Evolutionary conservation across 768 basidiomycete species (phyloP), one percentile per base, ranked within the genome.

Genomic region (Pholiota conissans): DNA sequence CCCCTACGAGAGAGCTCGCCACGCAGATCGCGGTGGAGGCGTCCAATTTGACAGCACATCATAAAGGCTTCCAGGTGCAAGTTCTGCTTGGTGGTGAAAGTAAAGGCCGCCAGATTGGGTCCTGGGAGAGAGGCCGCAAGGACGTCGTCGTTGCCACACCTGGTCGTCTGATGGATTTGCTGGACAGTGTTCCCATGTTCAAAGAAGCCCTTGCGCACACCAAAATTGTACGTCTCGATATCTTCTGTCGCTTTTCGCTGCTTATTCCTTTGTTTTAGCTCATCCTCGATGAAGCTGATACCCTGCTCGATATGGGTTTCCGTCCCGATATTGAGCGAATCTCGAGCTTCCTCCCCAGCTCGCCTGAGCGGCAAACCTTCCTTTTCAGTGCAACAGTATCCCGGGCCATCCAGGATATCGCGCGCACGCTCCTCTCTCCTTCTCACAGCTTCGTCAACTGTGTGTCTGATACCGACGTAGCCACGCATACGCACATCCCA

Each of bases 221-320:
- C 2, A 78, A 85, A 63, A 75, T 85, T 62, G 90, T 90, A 62
- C 42, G 86, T 75, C 4, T 51, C 14, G 13, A n/a, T 8, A 14
- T 50, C 24, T 10, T 18, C 52, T 26, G 47, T 26, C 52, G 24
- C 32, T 32, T 7, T 37, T 47, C 47, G 3, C 18, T 30, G 39
- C 39, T 55, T 22, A 52, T 40, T 16, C 26, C 28, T 18, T 32
- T 49, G 10, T 13, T 32, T 32, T 61, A 93, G 91, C 81, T 98
- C 52, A 81, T 98, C 58, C 77, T 98, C 56, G 97, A 98, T 66
- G 93, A 97, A 69, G 92, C 93, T 10, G 95, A 98, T 66, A 91
- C 89, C 0, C 78, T 96, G 11, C 78, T 98, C 10, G 92, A 94
- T 56, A 90, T 95, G 88, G 95, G 95, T 63, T 97, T 96, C 82